phyloP scores from a whole-genome alignment of 192 early-diverging fungal species.

The Linnemannia exigua region DNA sequence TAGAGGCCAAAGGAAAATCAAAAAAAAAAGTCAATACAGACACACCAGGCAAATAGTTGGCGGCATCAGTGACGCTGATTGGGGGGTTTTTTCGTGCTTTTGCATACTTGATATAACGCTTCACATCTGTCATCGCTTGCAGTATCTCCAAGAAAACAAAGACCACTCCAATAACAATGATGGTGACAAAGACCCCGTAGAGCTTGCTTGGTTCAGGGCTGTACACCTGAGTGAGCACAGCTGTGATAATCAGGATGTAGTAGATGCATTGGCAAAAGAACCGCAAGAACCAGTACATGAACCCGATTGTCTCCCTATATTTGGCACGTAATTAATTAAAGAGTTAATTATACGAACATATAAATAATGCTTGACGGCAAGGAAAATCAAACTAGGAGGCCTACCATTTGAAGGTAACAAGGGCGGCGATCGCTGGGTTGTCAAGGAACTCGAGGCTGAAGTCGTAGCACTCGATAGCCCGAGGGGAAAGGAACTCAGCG shows the following conservation, averaged over 20 bases:
- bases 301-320: slow-evolving; percentile 26
- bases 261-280: slow-evolving; percentile 18
- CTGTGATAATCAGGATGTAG: slow-evolving; percentile 12
- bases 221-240: slow-evolving; percentile 22
- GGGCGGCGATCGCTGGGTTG: slow-evolving; percentile 23
- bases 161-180: neutral
- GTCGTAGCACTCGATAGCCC: neutral
- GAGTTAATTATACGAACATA: too few species aligned
- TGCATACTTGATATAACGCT: slow-evolving; percentile 15
- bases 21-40: neutral
- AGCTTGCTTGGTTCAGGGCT: neutral
- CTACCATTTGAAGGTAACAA: slow-evolving; percentile 38
- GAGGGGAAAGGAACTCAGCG: neutral
- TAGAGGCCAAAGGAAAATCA: neutral
- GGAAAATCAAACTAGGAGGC: neutral
- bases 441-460: slow-evolving; percentile 20
- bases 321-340: too few species aligned
- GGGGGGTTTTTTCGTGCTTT: too few species aligned
- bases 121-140: slow-evolving; percentile 8
- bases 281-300: neutral
- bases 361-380: neutral
- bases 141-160: slow-evolving; percentile 26
- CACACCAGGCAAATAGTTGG: too few species aligned
- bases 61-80: too few species aligned
- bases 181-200: slow-evolving; percentile 16